Base-by-base conservation (phyloP, 2,329 filamentous ascomycete genomes). In the Colletotrichum kahawae region DNA sequence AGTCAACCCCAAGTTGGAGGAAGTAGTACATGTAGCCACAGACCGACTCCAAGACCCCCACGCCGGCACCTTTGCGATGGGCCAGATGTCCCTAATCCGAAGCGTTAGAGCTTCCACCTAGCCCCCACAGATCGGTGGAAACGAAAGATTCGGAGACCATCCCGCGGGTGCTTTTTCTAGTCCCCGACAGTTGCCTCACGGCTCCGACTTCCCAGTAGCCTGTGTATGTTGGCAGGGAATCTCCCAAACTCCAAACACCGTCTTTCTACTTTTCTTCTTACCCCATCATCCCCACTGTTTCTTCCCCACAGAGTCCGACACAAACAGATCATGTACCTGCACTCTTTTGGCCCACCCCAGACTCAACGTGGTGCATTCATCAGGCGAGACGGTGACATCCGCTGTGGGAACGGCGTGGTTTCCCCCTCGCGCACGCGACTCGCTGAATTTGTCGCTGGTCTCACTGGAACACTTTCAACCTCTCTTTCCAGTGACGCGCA, bases 251-350 rank as follows among this genome's bases (percentile, higher is more conserved):
- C 38, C 62, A 33, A 31, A 63, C 38, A 38, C 60, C 13, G n/a
- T 57, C 27, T 51, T 33, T 51, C 62, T 33, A 33, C 62, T n/a
- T 10, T 65, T 43, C 36, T 24, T 65, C 5, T 48, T 43, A 72
- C 68, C 56, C 69, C 72, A 67, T 74, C 43, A 72, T 56, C 69
- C 27, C 72, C 72, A 75, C 72, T 72, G 54, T 75, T 57, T 64
- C 18, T 75, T 67, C 69, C 54, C 72, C 72, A 72, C 72, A 67
- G 59, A 57, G 65, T 67, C 59, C 27, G 5, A 33, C 63, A 36
- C 29, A 24, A 67, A 63, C 72, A 67, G 72, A 75, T 67, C 63
- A 72, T 72, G 69, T 59, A 67, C 24, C 29, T 69, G 36, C 36
- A 66, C 51, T 33, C 21, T 63, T 57, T 60, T 57, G 34, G 62